Conservation (phyloP, 441 rosid species). For the Adansonia gregorii region DNA sequence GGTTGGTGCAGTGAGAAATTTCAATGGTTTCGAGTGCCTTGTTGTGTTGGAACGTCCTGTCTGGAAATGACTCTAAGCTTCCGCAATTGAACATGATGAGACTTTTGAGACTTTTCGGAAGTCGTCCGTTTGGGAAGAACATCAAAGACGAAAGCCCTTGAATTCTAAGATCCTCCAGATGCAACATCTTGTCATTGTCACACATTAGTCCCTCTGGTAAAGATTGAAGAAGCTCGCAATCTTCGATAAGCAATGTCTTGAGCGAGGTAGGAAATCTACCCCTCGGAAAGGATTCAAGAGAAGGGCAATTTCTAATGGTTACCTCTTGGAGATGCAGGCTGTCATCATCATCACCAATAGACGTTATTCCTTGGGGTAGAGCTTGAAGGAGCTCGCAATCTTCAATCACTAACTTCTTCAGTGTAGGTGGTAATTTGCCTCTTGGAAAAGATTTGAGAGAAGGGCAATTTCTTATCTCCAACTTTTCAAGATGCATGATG, state of each 20-base stretch:
- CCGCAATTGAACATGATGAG: not conserved
- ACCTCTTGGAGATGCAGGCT: constrained; percentile 5
- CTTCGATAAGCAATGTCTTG: constrained; percentile 12
- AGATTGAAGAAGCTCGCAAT: constrained; percentile 13
- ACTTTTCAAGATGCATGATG: constrained; percentile 4
- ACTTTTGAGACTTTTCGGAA: constrained; percentile 11
- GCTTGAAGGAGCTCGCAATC: constrained; percentile 12
- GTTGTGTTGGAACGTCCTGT: not conserved
- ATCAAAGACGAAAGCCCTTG: constrained; percentile 4
- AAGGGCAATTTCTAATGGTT: constrained; percentile 10
- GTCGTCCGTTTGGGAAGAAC: constrained; percentile 6
- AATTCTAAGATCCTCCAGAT: not conserved
- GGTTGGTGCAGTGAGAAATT: constrained; percentile 16
- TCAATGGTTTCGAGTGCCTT: constrained; percentile 19
- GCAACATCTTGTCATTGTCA: not conserved
- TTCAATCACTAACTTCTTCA: not conserved
- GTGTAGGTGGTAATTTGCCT: constrained; percentile 1
- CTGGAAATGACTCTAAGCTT: not conserved
- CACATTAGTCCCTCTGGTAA: not conserved
- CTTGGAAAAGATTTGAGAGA: constrained; percentile 6
- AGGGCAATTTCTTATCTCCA: constrained; percentile 13
- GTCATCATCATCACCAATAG: not conserved
- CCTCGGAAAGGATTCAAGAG: constrained; percentile 8
- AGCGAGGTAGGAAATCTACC: constrained; percentile 9
- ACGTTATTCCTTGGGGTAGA: constrained; percentile 14